Evolutionary conservation across 768 basidiomycete species (phyloP).

Genomic region (Pisolithus tinctorius): DNA sequence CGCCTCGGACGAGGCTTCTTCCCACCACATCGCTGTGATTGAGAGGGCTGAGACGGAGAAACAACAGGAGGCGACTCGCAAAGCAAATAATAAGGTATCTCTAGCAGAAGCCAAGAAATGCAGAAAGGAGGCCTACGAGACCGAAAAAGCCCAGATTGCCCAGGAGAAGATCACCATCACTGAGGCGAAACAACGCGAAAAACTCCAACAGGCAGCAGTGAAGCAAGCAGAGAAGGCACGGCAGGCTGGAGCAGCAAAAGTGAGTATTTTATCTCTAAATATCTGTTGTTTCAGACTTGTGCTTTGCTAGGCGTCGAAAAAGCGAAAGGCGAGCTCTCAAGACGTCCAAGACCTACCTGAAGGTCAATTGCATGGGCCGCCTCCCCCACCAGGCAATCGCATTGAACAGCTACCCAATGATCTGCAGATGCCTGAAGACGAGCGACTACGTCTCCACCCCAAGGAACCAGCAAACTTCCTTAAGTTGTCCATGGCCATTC

Average conservation of each 20-base stretch:
- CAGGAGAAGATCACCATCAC: not conserved
- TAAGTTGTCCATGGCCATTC: conserved; percentile 13
- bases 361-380: not conserved
- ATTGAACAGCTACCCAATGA: not conserved
- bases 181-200: conserved; percentile 1
- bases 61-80: too few species aligned
- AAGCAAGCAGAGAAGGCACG: not conserved
- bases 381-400: not conserved
- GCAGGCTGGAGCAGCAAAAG: not conserved
- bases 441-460: conserved; percentile 13
- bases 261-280: too few species aligned
- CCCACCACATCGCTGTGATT: too few species aligned
- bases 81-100: too few species aligned
- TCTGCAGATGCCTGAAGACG: conserved; percentile 8
- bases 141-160: too few species aligned
- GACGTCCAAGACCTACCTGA: not conserved
- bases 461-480: not conserved
- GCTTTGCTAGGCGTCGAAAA: too few species aligned
- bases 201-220: not conserved
- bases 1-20: too few species aligned
- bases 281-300: too few species aligned
- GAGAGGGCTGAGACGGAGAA: too few species aligned
- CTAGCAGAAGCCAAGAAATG: too few species aligned
- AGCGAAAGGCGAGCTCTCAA: not conserved
- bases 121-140: too few species aligned